A percentile compares a stretch with the other conserved stretches of the same genome.
phyloP scores from a whole-genome alignment of 805 yeast genomes.

The Saccharomycopsis malanga region DNA sequence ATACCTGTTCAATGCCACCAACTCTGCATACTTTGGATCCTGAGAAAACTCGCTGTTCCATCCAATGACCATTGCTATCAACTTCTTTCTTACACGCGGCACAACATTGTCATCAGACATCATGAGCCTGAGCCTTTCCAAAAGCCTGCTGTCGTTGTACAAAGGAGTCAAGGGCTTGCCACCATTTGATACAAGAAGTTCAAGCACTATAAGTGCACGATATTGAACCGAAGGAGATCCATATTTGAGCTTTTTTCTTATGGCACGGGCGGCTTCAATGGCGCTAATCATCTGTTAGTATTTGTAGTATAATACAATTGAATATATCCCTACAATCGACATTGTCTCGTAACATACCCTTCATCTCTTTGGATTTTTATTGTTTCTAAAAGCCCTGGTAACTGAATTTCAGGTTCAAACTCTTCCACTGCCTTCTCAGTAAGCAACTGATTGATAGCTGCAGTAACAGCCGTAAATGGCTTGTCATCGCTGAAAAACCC shows the following conservation, averaged over 20 bases:
- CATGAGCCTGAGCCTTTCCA: constrained; percentile 47
- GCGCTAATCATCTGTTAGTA: constrained; percentile 5
- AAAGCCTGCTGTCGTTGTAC: constrained; percentile 61
- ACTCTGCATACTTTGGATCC: constrained; percentile 40
- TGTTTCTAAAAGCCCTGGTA: constrained; percentile 16
- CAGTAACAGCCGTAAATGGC: constrained; percentile 38
- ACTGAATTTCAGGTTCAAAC: constrained; percentile 22
- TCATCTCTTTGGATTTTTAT: constrained; percentile 19
- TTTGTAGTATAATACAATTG: not conserved
- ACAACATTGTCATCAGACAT: constrained; percentile 32
- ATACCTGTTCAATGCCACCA: constrained; percentile 40
- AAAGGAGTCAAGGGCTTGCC: constrained; percentile 32
- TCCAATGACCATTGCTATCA: constrained; percentile 45
- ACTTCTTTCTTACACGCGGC: constrained; percentile 39
- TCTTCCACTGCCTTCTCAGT: constrained; percentile 12
- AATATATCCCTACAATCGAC: not conserved
- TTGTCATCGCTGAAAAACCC: constrained; percentile 28
- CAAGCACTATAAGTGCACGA: constrained; percentile 57
- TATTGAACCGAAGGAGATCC: constrained; percentile 62
- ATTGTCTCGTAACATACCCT: constrained; percentile 12
- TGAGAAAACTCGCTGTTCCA: constrained; percentile 61
- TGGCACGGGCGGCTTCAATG: constrained; percentile 80
- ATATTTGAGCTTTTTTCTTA: constrained; percentile 82
- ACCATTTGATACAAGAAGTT: constrained; percentile 53
- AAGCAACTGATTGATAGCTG: constrained; percentile 36